phyloP scores from a whole-genome alignment of 2,329 filamentous ascomycete genomes.

The Sphaceloma murrayae region DNA sequence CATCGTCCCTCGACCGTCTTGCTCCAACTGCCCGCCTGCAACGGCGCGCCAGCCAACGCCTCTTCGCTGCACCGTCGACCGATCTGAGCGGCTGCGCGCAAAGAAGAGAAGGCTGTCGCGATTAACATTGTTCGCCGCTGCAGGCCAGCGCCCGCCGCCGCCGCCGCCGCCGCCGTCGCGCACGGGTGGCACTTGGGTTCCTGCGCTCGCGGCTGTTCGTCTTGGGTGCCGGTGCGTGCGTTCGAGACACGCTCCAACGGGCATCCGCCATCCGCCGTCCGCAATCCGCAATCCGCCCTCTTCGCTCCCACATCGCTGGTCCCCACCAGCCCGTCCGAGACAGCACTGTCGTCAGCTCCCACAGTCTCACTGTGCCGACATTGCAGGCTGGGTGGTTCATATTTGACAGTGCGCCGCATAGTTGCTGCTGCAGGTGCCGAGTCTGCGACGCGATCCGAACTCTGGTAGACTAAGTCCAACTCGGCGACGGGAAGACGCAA shows the following conservation, averaged over 20 bases:
- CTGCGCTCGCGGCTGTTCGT: background rate
- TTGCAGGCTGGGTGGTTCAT: conserved; percentile 11
- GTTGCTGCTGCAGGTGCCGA: conserved; percentile 7
- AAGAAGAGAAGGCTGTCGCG: background rate
- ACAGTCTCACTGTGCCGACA: conserved; percentile 16
- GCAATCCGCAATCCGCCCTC: no score
- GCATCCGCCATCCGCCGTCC: no score
- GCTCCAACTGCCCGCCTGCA: no score
- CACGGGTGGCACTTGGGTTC: no score
- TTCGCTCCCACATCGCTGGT: conserved; percentile 4
- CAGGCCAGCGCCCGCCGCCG: background rate
- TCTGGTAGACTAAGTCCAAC: conserved; percentile 8
- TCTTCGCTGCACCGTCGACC: conserved; percentile 10
- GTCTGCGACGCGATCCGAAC: conserved; percentile 13
- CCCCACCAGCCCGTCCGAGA: conserved; percentile 12
- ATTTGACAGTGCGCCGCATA: conserved; percentile 14
- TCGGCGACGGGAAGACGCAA: conserved; percentile 15
- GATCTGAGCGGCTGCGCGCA: conserved; percentile 2
- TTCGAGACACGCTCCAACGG: conserved; percentile 17
- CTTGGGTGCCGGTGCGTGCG: background rate
- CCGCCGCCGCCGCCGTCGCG: no score
- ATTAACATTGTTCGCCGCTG: conserved; percentile 16
- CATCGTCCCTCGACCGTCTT: no score
- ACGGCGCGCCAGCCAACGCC: no score
- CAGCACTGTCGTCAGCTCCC: conserved; percentile 16